Base-by-base conservation (phyloP, 2,329 filamentous ascomycete genomes). In the Tolypocladium cylindrosporum region DNA sequence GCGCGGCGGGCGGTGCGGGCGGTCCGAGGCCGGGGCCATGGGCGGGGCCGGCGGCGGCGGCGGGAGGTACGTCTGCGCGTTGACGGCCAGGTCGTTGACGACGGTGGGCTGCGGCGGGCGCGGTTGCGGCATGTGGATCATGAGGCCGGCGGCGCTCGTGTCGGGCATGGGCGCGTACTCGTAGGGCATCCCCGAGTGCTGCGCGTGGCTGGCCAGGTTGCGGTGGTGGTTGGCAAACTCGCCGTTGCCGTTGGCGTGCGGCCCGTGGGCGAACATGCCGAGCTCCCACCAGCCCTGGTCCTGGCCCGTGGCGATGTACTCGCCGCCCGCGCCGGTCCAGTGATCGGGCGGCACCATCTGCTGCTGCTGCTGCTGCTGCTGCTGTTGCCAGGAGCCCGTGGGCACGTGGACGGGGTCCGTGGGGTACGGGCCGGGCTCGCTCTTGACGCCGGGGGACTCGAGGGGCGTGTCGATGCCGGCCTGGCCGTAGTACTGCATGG, bases 41-140 rank as follows among this genome's bases (percentile, higher is more conserved):
- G 60, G 61, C 7, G 66, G 64, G 1, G 67, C 60, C 7, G 70
- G 68, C 31, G 65, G 69, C 8, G 68, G 72, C 24, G 69, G 69
- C 7, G 70, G 68, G 11, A 74, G 68, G 52, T 72, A 72, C 5
- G 72, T 69, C 58, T 71, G 71, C 43, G 70, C 60, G 63, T 65
- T 68, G 62, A 71, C 59, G 56, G 65, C 58, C 62, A 75, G 57
- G 40, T 70, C 70, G 60, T 68, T 67, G 54, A 76, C 67, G 31
- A 76, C 68, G 16, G 73, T 67, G 7, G 75, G 69, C 36, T 71
- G 63, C 19, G 62, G 59, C 7, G 63, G 63, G 31, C 64, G 76
- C 4, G 77, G 74, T 59, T 79, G 78, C 21, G 78, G 79, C 78
- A 81, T 79, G 63, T 82, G 77, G 59, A 83, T 79, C 76, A 80